These are phyloP conservation scores for Wickerhamiella azyma DNA, from an alignment of 805 yeast genomes.

Conservation along the genomic window DNA sequence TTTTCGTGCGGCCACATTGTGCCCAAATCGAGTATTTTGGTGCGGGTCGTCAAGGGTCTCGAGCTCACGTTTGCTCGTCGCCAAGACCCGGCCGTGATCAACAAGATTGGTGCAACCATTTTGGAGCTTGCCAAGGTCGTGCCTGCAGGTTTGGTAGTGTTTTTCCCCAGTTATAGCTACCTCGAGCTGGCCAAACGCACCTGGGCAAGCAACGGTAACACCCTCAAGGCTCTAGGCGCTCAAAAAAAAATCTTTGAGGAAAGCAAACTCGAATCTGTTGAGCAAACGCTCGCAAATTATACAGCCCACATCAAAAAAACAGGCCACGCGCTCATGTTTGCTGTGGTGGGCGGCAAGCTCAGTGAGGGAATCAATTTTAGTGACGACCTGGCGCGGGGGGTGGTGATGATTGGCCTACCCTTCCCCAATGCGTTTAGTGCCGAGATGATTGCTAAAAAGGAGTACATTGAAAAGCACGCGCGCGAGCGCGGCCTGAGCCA, in stretches of 20 bases:
- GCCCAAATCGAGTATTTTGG: slow-evolving; percentile 52
- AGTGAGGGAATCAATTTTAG: slow-evolving; percentile 91
- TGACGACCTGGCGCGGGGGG: slow-evolving; percentile 76
- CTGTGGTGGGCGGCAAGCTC: slow-evolving; percentile 86
- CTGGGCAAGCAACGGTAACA: slow-evolving; percentile 36
- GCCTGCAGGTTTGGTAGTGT: slow-evolving; percentile 68
- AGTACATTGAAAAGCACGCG: slow-evolving; percentile 43
- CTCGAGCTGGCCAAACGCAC: slow-evolving; percentile 34
- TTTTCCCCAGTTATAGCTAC: slow-evolving; percentile 76
- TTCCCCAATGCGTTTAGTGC: slow-evolving; percentile 77
- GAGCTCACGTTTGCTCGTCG: slow-evolving; percentile 63
- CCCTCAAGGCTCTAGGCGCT: too few relatives aligned
- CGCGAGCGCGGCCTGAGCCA: slow-evolving; percentile 35
- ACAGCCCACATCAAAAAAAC: slow-evolving; percentile 27
- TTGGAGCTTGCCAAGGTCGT: slow-evolving; percentile 31
- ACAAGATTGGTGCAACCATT: slow-evolving; percentile 38
- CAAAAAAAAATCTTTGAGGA: slow-evolving; percentile 37
- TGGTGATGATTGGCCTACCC: slow-evolving; percentile 77
- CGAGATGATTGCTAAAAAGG: slow-evolving; percentile 59
- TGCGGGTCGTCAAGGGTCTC: slow-evolving; percentile 32
- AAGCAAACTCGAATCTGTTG: slow-evolving; percentile 33
- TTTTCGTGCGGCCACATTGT: slow-evolving; percentile 78
- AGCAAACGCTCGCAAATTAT: slow-evolving; percentile 38
- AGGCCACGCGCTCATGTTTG: slow-evolving; percentile 53
- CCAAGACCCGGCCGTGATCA: slow-evolving; percentile 32